Percentiles rank a stretch among this genome's conserved stretches.
Evolutionary conservation across 768 basidiomycete genomes (phyloP).

Genomic region (Leccinum uliginosum): DNA sequence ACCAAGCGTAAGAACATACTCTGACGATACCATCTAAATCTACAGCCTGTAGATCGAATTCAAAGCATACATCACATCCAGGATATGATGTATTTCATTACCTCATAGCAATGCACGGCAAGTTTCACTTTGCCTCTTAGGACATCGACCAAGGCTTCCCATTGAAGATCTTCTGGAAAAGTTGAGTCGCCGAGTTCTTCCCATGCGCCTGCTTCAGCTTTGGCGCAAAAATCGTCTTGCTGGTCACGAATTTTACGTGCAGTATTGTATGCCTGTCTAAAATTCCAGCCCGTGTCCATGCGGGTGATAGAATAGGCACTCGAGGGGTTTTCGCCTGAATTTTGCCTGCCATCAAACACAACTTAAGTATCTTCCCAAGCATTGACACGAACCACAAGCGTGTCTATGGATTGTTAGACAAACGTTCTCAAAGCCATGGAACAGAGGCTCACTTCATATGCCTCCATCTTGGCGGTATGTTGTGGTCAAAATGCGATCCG

Average conservation of each 20-base stretch:
- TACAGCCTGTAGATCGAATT: slow-evolving; percentile 39
- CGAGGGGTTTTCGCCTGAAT: slow-evolving; percentile 31
- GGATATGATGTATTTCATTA: neutral
- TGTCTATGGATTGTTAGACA: slow-evolving; percentile 23
- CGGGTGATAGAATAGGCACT: slow-evolving; percentile 47
- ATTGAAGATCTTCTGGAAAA: slow-evolving; percentile 62
- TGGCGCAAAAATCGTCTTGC: slow-evolving; percentile 70
- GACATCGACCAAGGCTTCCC: slow-evolving; percentile 78
- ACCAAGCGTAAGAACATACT: slow-evolving; percentile 37
- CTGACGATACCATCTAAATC: slow-evolving; percentile 71
- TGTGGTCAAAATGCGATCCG: slow-evolving; percentile 15
- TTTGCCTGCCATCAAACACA: neutral
- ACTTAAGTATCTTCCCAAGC: neutral
- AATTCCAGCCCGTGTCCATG: slow-evolving; percentile 77
- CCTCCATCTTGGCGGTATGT: slow-evolving; percentile 23
- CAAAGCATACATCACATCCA: neutral
- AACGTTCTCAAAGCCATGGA: neutral
- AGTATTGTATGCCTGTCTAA: slow-evolving; percentile 75
- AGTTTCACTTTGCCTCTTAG: slow-evolving; percentile 69
- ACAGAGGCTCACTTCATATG: slow-evolving; percentile 24
- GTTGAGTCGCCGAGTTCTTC: slow-evolving; percentile 30
- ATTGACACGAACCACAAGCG: slow-evolving; percentile 36
- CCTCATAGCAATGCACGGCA: slow-evolving; percentile 37
- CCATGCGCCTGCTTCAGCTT: slow-evolving; percentile 47
- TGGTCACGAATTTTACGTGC: slow-evolving; percentile 62